A percentile compares a stretch with the other conserved stretches of the same genome.
Evolutionary conservation across 805 yeast genomes (phyloP).

Genomic region (Ogataea kodamae): DNA sequence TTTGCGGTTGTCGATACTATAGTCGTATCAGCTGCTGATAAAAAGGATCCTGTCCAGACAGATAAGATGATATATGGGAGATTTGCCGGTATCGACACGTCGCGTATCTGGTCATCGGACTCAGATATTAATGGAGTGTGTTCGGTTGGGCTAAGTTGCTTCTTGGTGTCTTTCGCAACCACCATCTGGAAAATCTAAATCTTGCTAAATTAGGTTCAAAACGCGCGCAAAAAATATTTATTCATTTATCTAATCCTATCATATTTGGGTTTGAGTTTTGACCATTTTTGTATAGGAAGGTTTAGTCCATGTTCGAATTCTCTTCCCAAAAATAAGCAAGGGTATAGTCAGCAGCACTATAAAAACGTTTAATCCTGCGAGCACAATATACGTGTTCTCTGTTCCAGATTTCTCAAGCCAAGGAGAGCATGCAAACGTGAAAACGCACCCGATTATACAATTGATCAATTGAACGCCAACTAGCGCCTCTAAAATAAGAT

Average conservation of each 20-base stretch:
- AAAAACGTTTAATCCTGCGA: slow-evolving; percentile 55
- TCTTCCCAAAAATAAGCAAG: slow-evolving; percentile 56
- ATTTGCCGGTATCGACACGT: slow-evolving; percentile 8
- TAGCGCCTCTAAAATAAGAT: slow-evolving; percentile 62
- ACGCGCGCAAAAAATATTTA: too few relatives aligned
- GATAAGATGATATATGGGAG: slow-evolving; percentile 26
- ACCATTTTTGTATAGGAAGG: slow-evolving; percentile 47
- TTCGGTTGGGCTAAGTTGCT: too few relatives aligned
- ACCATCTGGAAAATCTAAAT: too few relatives aligned
- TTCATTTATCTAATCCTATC: too few relatives aligned
- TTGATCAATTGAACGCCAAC: slow-evolving; percentile 63
- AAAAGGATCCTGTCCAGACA: slow-evolving; percentile 44
- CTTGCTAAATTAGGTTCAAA: too few relatives aligned
- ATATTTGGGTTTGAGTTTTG: too few relatives aligned
- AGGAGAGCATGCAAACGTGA: slow-evolving; percentile 63
- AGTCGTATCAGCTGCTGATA: slow-evolving; percentile 58
- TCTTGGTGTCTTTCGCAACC: too few relatives aligned
- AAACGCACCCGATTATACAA: slow-evolving; percentile 59
- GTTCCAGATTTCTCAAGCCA: slow-evolving; percentile 59
- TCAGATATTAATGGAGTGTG: slow-evolving; percentile 7
- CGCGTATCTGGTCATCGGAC: too few relatives aligned
- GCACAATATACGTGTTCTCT: slow-evolving; percentile 55
- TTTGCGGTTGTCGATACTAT: slow-evolving; percentile 57
- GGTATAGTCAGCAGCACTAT: slow-evolving; percentile 54
- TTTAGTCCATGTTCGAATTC: slow-evolving; percentile 53